Base-by-base conservation (phyloP, 306 rosid species). In the Quercus glauca region DNA sequence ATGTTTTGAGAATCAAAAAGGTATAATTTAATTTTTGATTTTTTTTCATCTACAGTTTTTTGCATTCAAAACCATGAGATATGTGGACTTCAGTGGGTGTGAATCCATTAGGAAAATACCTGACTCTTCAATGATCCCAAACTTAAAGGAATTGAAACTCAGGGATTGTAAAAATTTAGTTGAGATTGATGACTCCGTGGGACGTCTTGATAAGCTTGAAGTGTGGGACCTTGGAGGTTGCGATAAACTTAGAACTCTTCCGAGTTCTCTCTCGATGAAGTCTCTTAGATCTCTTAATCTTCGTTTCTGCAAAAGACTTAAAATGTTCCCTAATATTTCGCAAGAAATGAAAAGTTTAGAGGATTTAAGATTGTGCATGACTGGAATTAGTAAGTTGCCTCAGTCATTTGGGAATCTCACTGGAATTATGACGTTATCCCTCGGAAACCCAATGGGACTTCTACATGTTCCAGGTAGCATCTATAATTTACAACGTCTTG, bases 331-430 rank as follows among this genome's bases (percentile, higher is more conserved):
- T 8, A 18, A 69, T 49, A 49, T 76, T 69, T 21, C 35, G 49
- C 71, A 4, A 49, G 14, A 6, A 15, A 76, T 49, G 79, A 29
- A 76, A n/a, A 63, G 28, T 28, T 43, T 45, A 26, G 9, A n/a
- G 11, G 4, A 1, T 7, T 4, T 81, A 37, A 5, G 15, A 51
- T 43, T 81, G 23, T 3, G 8, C 3, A 0, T 5, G 20, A 45
- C 82, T 13, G 56, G 25, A 25, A 71, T 79, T 37, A 2, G 28
- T 11, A 53, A 58, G 10, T 33, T 75, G 21, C 76, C 84, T 55
- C 59, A 26, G 13, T 81, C 84, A 43, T 72, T 83, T 64, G 86
- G 64, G 64, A 83, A 83, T 58, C 87, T 88, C 45, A 79, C 72
- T 58, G 86, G 83, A 23, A 84, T 87, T 84, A 76, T 80, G 70